Base-by-base conservation (phyloP, 257 asterid species). In the Coffea eugenioides region DNA sequence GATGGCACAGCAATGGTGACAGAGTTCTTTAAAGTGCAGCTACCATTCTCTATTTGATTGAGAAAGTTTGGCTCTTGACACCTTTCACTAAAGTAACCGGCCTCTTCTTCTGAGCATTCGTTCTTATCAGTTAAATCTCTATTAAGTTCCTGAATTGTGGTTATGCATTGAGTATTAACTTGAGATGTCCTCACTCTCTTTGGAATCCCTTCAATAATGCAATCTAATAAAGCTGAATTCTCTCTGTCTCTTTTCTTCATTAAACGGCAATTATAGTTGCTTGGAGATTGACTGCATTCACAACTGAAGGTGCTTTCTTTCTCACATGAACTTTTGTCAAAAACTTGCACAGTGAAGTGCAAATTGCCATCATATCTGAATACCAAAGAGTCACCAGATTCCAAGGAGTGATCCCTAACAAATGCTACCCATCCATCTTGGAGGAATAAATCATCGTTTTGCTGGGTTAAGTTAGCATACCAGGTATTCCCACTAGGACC, bases 281-380 rank as follows among this genome's bases (percentile, higher is more conserved):
- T 85, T 65, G 83, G 79, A 82, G 81, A 90, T 87, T 90, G 97
- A 84, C 90, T 86, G 88, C 90, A 87, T 52, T 79, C 84, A 76
- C 92, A 91, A 54, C 78, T 82, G 79, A 88, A 89, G 73, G 97
- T 84, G 67, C 82, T 77, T 81, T 86, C 97, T 87, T 94, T 94
- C 90, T 94, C 97, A 73, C 98, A 94, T 80, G 88, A 86, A 78
- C 88, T 87, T 77, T 77, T 85, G 76, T 94, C 97, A 79, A 94
- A 94, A 77, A 90, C 75, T 88, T 86, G 98, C 82, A 94, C 96
- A 1, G 89, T 78, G 77, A 94, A 94, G 71, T 84, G 82, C 83
- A 92, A 87, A 74, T 90, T 86, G 39, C 97, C 97, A 67, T 94
- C 92, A 59, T 92, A 88, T 84, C 97, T 85, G 83, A 90, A 88